A percentile compares a stretch with the other conserved stretches of the same genome.
Conservation (phyloP, 2,329 filamentous ascomycete genomes). For the Hypoxylon rubiginosum region DNA sequence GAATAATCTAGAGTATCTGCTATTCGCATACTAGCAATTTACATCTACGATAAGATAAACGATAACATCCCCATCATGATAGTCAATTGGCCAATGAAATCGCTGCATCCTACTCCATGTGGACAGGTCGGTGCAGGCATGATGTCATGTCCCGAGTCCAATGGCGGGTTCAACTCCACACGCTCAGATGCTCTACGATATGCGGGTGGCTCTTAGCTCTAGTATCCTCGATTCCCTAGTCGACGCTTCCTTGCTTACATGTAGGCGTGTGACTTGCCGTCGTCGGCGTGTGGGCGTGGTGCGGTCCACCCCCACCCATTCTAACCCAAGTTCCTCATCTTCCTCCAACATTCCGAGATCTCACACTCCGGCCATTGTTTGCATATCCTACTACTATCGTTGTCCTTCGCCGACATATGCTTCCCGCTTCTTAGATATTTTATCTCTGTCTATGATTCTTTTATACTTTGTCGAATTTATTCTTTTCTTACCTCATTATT, state of each 20-base stretch:
- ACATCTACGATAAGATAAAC: neutral
- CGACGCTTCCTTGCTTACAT: neutral
- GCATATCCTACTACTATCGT: neutral
- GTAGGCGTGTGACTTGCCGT: neutral
- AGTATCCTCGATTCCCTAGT: too few relatives aligned
- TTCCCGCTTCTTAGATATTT: neutral
- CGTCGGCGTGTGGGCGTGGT: neutral
- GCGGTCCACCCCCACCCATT: neutral
- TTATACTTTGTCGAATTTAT: neutral
- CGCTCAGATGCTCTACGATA: neutral
- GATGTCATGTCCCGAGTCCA: neutral
- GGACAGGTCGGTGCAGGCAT: neutral
- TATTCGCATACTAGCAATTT: neutral
- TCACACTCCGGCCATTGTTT: neutral
- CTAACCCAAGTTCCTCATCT: neutral
- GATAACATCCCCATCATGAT: constrained; percentile 7
- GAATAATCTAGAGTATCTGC: too few relatives aligned
- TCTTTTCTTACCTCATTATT: neutral
- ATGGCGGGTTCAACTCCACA: neutral
- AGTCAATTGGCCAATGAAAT: neutral
- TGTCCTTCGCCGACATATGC: neutral
- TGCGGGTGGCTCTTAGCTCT: too few relatives aligned
- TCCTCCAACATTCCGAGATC: neutral
- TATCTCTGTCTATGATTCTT: neutral
- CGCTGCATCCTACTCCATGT: neutral